phyloP scores from a whole-genome alignment of 208 protist genomes.

The Leishmania braziliensis region DNA sequence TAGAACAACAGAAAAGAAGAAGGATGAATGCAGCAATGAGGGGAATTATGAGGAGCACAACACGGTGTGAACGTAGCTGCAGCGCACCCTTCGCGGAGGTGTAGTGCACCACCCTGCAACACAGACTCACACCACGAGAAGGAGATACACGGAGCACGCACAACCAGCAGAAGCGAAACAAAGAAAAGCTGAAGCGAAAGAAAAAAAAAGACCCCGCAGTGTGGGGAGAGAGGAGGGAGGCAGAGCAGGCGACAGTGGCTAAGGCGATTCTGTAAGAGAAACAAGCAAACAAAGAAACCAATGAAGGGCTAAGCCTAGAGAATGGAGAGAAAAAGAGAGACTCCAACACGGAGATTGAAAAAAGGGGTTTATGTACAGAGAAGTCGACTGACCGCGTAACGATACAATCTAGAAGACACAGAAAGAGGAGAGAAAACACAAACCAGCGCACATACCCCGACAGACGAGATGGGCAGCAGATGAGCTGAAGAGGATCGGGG shows the following conservation, averaged over 20 bases:
- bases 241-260: background rate
- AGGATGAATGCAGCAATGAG: background rate
- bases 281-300: background rate
- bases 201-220: background rate
- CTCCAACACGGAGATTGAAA: background rate
- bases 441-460: background rate
- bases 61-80: background rate
- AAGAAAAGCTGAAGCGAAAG: background rate
- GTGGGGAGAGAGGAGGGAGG: background rate
- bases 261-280: background rate
- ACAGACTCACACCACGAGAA: background rate
- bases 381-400: background rate
- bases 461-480: background rate
- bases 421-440: background rate
- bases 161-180: background rate
- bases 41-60: background rate
- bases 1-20: slow-evolving; percentile 13
- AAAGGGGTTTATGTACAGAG: slow-evolving; percentile 2
- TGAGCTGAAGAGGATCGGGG: background rate
- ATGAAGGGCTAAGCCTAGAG: background rate
- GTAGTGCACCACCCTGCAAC: background rate
- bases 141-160: background rate
- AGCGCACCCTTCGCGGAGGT: background rate
- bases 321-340: background rate
- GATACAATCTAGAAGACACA: background rate